Evolutionary conservation across 116 monocot genomes (phyloP).

Genomic region (Iris pallida): DNA sequence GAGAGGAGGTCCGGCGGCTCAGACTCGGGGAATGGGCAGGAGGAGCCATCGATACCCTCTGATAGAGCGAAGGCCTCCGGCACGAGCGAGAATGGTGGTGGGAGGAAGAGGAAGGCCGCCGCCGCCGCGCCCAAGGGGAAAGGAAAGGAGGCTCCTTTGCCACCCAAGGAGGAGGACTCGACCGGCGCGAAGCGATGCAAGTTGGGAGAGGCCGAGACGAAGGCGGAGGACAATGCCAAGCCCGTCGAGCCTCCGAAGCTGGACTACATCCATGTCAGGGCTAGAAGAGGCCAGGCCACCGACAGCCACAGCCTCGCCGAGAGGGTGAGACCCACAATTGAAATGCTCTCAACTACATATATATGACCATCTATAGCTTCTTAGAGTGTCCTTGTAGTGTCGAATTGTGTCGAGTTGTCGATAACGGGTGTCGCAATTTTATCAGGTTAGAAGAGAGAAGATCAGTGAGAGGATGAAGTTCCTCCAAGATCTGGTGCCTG

Average conservation of each 20-base stretch:
- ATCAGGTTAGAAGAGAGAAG: constrained; percentile 76
- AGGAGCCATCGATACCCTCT: no score
- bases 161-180: constrained; percentile 17
- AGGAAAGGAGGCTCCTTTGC: constrained; percentile 27
- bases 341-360: no score
- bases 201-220: constrained; percentile 7
- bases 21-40: no score
- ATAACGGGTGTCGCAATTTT: neutral
- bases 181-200: constrained; percentile 23
- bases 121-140: constrained; percentile 22
- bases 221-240: constrained; percentile 11
- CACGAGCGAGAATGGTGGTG: neutral
- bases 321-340: constrained; percentile 7
- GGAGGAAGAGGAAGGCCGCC: constrained; percentile 27
- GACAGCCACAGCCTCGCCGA: constrained; percentile 30
- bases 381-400: no score
- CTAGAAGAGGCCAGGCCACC: constrained; percentile 31
- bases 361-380: no score
- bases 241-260: constrained; percentile 9
- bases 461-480: constrained; percentile 78
- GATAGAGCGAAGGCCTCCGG: constrained; percentile 1
- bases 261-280: constrained; percentile 24
- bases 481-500: constrained; percentile 66
- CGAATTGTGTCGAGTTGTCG: neutral
- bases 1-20: no score